phyloP scores from a whole-genome alignment of 1,139 yeast species.

The Lodderomyces orthopsilosis region DNA sequence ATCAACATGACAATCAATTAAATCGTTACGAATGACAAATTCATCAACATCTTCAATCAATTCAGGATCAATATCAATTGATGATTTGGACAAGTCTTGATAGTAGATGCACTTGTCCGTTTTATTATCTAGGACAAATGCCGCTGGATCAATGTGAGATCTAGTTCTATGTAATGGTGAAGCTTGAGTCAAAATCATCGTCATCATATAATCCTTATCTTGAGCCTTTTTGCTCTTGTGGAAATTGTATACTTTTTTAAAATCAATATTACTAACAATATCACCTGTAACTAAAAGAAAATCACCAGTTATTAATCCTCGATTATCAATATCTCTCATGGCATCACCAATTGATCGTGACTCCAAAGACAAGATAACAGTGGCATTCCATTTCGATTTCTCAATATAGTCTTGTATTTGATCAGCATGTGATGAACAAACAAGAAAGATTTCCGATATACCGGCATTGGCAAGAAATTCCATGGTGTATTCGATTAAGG shows the following conservation, averaged over 20 bases:
- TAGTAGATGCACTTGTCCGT: conserved; percentile 79
- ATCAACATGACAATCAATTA: conserved; percentile 94
- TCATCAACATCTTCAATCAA: conserved; percentile 70
- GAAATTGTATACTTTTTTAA: conserved; percentile 65
- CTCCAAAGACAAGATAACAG: conserved; percentile 81
- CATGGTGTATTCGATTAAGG: conserved; percentile 88
- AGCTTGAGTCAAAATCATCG: conserved; percentile 89
- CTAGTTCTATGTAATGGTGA: conserved; percentile 84
- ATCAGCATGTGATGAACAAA: conserved; percentile 90
- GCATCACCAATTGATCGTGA: conserved; percentile 95
- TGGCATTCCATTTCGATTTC: conserved; percentile 82
- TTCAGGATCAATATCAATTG: conserved; percentile 80
- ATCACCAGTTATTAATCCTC: conserved; percentile 87
- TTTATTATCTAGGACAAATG: conserved; percentile 73
- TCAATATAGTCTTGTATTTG: conserved; percentile 81
- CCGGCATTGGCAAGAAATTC: conserved; percentile 92
- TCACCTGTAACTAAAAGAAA: conserved; percentile 90
- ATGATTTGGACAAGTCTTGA: conserved; percentile 62
- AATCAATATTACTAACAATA: conserved; percentile 86
- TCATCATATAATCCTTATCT: conserved; percentile 88
- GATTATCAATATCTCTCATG: conserved; percentile 89
- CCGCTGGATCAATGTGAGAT: conserved; percentile 75
- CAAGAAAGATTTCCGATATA: conserved; percentile 82
- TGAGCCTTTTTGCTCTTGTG: conserved; percentile 67
- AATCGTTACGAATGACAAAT: conserved; percentile 78